Percentiles rank a stretch among this genome's conserved stretches.
These are phyloP conservation scores for Parasitella parasitica DNA, from an alignment of 371 early-diverging fungal species.

Conservation along the genomic window DNA sequence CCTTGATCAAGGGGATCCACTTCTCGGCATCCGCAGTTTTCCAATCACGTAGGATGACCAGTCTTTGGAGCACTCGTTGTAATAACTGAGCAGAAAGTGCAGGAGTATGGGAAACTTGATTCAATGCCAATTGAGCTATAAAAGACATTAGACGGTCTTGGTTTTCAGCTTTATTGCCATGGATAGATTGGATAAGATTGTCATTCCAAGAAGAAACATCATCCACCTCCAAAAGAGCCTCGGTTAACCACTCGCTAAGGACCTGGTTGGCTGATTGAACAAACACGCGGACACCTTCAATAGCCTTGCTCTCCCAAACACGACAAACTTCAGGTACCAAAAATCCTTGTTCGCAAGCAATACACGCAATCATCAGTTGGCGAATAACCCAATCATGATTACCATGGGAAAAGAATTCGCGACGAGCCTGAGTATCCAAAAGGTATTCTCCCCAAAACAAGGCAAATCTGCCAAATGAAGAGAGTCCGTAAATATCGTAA, in stretches of 20 bases:
- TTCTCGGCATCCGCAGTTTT: slow-evolving; percentile 11
- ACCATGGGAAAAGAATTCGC: neutral
- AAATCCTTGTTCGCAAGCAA: slow-evolving; percentile 39
- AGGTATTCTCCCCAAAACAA: slow-evolving; percentile 49
- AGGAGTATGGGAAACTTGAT: neutral
- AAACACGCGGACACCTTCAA: slow-evolving; percentile 27
- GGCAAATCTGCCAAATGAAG: slow-evolving; percentile 52
- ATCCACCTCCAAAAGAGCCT: neutral
- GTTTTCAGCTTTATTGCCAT: neutral
- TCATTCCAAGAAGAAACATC: neutral
- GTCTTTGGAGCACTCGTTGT: slow-evolving; percentile 12
- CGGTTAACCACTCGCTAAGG: slow-evolving; percentile 16
- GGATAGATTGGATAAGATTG: slow-evolving; percentile 1
- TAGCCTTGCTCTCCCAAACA: slow-evolving; percentile 22
- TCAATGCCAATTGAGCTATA: neutral
- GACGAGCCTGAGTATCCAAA: neutral
- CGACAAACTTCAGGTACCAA: slow-evolving; percentile 22
- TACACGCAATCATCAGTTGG: slow-evolving; percentile 37
- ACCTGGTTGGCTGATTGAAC: slow-evolving; percentile 13
- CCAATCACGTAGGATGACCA: slow-evolving; percentile 17
- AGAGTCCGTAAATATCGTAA: slow-evolving; percentile 59
- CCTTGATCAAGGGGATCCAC: slow-evolving; percentile 33
- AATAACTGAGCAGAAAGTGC: slow-evolving; percentile 11
- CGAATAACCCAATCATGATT: slow-evolving; percentile 37
- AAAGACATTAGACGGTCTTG: slow-evolving; percentile 6